Base-by-base conservation (phyloP, 2,329 filamentous ascomycete species). In the Penicillium sp. region DNA sequence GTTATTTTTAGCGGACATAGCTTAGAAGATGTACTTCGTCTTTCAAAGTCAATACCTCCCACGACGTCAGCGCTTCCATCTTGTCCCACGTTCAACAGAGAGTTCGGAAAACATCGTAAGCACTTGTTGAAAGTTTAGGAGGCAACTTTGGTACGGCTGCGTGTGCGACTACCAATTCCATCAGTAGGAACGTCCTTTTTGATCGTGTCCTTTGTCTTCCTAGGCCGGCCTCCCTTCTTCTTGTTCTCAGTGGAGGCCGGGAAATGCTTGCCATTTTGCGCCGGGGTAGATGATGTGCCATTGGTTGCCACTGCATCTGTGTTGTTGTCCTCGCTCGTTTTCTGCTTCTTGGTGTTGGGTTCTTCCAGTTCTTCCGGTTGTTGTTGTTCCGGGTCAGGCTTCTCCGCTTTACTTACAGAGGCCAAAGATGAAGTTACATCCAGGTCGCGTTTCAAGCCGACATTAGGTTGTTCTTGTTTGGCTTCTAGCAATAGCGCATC, bases 131-230 rank as follows among this genome's bases (percentile, higher is more conserved):
- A 7, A 21, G 47, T 6, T 61, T 45, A 64, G 23, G 58, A 70
- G 19, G 68, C 63, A 46, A 66, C 66, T 66, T 78, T 75, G 52
- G 74, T 75, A 30, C 76, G 75, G 64, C 75, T 78, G 54, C 77
- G 74, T 47, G 77, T 79, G 41, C 76, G 70, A 63, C 74, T 78
- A 38, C 77, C 75, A 62, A 76, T 71, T 9, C 76, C 74, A 67
- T 74, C 73, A 21, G 66, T 67, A 9, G 73, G 68, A 31, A 72
- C 63, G 8, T 63, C 55, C 58, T 70, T 71, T 58, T 73, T 74
- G 54, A 67, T 54, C 15, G 67, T 50, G 23, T 72, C 69, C 63
- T 75, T 72, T 19, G 66, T 69, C 59, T 75, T 78, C 65, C 75
- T 77, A 5, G 72, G 66, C 15, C 72, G 72, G 21, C 67, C 67